Evolutionary conservation across 345 rosid genomes (phyloP).

Genomic region (Eucalyptus urophylla): DNA sequence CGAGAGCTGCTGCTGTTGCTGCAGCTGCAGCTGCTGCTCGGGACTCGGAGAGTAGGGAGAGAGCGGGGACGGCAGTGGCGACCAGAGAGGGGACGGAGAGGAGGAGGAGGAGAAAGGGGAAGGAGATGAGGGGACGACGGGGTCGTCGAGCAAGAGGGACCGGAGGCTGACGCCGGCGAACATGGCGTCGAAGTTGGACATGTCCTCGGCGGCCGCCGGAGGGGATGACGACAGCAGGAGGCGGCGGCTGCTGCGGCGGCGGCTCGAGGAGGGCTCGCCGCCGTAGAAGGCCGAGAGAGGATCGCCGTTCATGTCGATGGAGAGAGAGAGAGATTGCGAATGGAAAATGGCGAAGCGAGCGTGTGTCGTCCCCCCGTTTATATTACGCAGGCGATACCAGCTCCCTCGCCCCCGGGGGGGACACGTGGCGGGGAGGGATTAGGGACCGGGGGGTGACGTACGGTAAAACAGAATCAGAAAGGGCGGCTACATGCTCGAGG

Average conservation of each 20-base stretch:
- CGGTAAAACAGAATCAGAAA: not conserved
- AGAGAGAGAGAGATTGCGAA: not conserved
- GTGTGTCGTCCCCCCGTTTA: not conserved
- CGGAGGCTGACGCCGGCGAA: conserved; percentile 4
- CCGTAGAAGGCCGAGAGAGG: not conserved
- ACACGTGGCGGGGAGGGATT: conserved; percentile 15
- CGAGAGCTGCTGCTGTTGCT: not conserved
- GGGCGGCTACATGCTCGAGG: conserved; percentile 23
- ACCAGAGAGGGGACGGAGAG: not conserved
- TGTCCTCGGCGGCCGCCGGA: not conserved
- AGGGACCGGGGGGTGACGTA: not conserved
- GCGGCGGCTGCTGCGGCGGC: not conserved
- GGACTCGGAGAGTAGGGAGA: not conserved
- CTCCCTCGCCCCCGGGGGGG: not conserved
- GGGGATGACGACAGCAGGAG: not conserved
- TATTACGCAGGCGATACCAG: not conserved
- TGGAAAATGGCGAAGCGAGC: not conserved
- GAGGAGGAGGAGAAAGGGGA: not conserved
- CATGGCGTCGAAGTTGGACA: not conserved
- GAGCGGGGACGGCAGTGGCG: not conserved
- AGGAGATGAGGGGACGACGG: not conserved
- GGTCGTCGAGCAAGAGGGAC: not conserved
- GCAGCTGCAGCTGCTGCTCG: not conserved
- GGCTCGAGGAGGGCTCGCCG: not conserved
- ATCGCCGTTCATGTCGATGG: not conserved